Base-by-base conservation (phyloP, 2,329 filamentous ascomycete genomes). In the Epichloe typhina region DNA sequence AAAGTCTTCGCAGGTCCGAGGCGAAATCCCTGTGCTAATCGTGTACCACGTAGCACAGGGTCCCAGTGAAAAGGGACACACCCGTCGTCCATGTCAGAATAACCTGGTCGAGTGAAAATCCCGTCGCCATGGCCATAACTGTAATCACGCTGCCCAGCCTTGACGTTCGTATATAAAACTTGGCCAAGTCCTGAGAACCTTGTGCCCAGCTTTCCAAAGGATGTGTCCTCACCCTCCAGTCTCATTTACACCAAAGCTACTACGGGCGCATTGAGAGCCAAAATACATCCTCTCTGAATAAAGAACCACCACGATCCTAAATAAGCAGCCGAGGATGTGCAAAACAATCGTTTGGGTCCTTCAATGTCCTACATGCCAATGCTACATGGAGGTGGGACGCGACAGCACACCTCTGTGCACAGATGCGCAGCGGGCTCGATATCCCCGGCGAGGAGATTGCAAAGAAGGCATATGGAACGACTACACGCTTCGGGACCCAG, bases 401-500 rank as follows among this genome's bases (percentile, higher is more conserved):
- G 48, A 50, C 17, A 50, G 35, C 36, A 50, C 40, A 35, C 21
- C 43, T 5, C 48, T 50, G 21, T 50, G 48, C 21, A 15, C 7
- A 4, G 48, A 50, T 33, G 48, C 48, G 5, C 48, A 45, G 48
- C 41, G 35, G 31, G 48, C 48, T 11, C 41, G 48, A 38, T 23
- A 50, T 26, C 48, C 48, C 7, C 42, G 35, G 5, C 48, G 48
- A 12, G 48, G 48, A 19, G 41, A 45, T n/a, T 50, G 48, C 41
- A 50, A 50, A 15, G 48, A 50, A 15, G 48, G 48, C 35, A 45
- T 50, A 4, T 39, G 48, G 48, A 50, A 33, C 11, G 48, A 50
- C 5, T 50, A 50, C 48, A 35, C 19, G 21, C 33, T 11, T 6
- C 15, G 35, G 6, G 35, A n/a, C 3, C 15, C 15, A 8, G 5